Evolutionary conservation across 129 eudicot genomes (phyloP).

Genomic region (Saposhnikovia divaricata): DNA sequence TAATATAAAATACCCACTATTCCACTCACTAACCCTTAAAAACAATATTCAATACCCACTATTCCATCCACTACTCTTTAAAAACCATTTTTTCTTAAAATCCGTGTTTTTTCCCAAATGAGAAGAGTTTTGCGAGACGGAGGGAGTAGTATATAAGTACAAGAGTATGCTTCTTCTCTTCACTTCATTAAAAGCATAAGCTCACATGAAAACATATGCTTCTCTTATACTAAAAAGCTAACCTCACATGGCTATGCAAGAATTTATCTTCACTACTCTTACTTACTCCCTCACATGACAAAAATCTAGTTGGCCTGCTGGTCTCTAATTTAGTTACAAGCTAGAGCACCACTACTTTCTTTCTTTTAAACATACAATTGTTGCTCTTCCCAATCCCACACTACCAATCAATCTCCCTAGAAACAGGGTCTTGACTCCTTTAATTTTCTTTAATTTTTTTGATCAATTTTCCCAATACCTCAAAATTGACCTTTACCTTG

Average conservation of each 20-base stretch:
- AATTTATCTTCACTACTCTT: slow-evolving; percentile 3
- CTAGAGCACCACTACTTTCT: background rate
- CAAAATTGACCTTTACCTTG: slow-evolving; percentile 9
- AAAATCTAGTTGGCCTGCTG: slow-evolving; percentile 4
- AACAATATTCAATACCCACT: no score
- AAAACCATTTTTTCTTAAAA: no score
- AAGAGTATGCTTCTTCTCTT: background rate
- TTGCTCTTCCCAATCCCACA: background rate
- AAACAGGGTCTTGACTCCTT: slow-evolving; percentile 1
- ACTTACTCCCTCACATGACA: slow-evolving; percentile 2
- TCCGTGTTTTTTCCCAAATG: no score
- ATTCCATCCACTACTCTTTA: no score
- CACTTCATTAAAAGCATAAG: slow-evolving; percentile 7
- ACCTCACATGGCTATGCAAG: slow-evolving; percentile 1
- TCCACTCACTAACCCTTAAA: no score
- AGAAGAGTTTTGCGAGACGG: no score
- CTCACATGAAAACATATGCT: slow-evolving; percentile 13
- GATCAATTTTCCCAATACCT: background rate
- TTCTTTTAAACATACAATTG: background rate
- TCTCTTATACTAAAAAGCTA: slow-evolving; percentile 8
- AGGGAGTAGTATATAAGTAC: background rate
- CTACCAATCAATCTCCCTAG: background rate
- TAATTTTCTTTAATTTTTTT: background rate
- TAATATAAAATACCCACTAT: no score
- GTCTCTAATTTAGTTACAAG: background rate